Base-by-base conservation (phyloP, 1,284 basidiomycete species). In the Mycena sp. region DNA sequence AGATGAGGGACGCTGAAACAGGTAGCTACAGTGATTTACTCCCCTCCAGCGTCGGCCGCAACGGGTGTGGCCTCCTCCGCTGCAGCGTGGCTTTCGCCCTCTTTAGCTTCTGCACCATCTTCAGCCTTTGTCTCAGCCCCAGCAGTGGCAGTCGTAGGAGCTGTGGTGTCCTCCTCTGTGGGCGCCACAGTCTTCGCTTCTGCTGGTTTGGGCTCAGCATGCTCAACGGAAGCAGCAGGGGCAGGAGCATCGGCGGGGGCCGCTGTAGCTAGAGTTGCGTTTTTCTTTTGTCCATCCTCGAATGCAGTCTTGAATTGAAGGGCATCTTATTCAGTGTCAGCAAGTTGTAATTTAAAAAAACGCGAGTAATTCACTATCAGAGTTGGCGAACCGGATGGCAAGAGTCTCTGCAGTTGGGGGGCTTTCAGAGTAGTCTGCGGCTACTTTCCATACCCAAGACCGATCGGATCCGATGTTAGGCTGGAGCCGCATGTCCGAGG, bases 381-480 rank as follows among this genome's bases (percentile, higher is more conserved):
- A 85, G 82, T 98, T 99, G 68, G 95, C 97, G 75, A 99, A 99
- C 65, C 98, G 93, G 76, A 99, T 99, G 50, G 98, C 98, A 59
- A 99, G 89, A 21, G 97, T 99, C 82, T 99, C 97, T 23, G 95
- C 80, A 44, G 91, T 92, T 21, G 96, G 87, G 61, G 93, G 94
- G 63, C 87, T 86, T 76, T 98, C 96, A 55, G 97, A 89, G 75
- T 94, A 95, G 78, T 99, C 98, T 45, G 97, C 98, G 58, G 90
- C 87, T 58, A 98, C 96, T 80, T 98, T 96, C 92, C 93, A 99
- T 40, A 99, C 98, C 98, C 98, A 99, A 72, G 95, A 98, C 78
- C 98, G 90, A 84, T 99, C 98, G 57, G 96, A 99, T 52, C 97
- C 98, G 74, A 99, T 95, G 82, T 99, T 99, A 72, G 97, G 95